A percentile compares a stretch with the other conserved stretches of the same genome.
Conservation (phyloP, 2,329 filamentous ascomycete species). For the Ophiostoma triangulosporum region DNA sequence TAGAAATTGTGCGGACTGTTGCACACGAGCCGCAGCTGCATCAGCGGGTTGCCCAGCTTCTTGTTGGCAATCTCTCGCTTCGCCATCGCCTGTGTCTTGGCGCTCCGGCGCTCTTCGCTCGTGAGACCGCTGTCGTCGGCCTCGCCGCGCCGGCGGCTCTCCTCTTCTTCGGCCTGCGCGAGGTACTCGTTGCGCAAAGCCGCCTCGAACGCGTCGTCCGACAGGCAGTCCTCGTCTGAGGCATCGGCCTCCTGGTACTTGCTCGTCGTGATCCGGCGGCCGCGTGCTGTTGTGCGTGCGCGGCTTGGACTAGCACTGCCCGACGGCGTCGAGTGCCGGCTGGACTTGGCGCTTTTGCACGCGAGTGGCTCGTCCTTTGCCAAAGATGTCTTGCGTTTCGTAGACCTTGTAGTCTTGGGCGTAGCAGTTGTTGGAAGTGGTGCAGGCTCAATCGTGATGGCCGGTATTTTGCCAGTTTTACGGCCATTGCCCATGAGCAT, state of each 20-base stretch:
- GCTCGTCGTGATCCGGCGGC: conserved; percentile 23
- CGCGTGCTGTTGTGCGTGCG: conserved; percentile 28
- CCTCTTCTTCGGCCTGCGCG: conserved; percentile 22
- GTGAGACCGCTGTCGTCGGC: conserved; percentile 27
- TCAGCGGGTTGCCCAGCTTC: conserved; percentile 83
- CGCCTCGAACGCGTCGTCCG: conserved; percentile 73
- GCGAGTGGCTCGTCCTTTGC: conserved; percentile 21
- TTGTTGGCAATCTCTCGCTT: conserved; percentile 82
- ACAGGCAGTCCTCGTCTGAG: conserved; percentile 50
- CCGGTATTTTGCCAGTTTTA: background rate
- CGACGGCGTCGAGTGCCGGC: conserved; percentile 56
- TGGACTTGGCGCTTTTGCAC: conserved; percentile 62
- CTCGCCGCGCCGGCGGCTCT: conserved; percentile 25
- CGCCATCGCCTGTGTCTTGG: conserved; percentile 59
- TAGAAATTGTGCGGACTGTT: conserved; percentile 96
- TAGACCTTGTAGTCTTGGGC: conserved; percentile 15
- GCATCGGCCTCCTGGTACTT: conserved; percentile 43
- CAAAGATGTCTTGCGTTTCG: conserved; percentile 25
- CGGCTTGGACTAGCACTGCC: conserved; percentile 36
- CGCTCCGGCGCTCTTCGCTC: conserved; percentile 49
- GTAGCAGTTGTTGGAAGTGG: background rate
- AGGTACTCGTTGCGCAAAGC: conserved; percentile 53
- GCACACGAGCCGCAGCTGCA: conserved; percentile 83
- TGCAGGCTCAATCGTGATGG: background rate
- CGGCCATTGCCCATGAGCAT: conserved; percentile 36